Conservation (phyloP, 225 moss, liverwort and hornwort genomes). For the Asterella californica region DNA sequence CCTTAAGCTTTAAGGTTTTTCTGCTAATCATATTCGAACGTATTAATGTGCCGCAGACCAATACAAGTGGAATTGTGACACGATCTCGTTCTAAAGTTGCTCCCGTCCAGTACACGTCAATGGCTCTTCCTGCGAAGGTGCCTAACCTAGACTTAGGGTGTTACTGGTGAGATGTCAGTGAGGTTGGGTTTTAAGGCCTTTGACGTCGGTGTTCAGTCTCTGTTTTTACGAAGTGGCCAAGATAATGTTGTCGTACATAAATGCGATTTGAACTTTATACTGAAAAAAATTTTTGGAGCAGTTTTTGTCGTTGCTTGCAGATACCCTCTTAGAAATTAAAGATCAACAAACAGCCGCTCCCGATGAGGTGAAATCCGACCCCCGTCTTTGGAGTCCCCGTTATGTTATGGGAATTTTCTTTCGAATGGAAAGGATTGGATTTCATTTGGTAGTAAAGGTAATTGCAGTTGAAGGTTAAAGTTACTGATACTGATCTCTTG, state of each 20-base stretch:
- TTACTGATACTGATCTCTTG: neutral
- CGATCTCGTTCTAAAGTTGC: conserved; percentile 68
- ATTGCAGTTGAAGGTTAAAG: neutral
- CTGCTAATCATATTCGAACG: neutral
- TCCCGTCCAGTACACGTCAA: conserved; percentile 64
- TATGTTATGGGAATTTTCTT: neutral
- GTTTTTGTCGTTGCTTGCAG: conserved; percentile 79
- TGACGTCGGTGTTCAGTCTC: too few species aligned
- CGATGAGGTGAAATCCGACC: conserved; percentile 48
- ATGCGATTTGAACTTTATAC: neutral
- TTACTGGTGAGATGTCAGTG: neutral
- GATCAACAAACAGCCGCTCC: conserved; percentile 54
- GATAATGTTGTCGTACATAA: too few species aligned
- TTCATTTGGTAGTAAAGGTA: neutral
- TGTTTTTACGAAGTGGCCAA: too few species aligned
- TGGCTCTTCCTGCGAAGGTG: conserved; percentile 77
- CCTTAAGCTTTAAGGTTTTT: neutral
- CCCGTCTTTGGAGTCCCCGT: neutral
- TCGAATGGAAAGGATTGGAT: neutral
- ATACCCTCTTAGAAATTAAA: conserved; percentile 69
- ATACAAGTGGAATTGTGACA: conserved; percentile 62
- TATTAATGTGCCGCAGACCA: conserved; percentile 37
- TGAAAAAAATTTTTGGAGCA: conserved; percentile 31
- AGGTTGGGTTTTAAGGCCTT: neutral
- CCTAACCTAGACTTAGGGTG: neutral